Evolutionary conservation across 2,329 filamentous ascomycete genomes (phyloP).

Genomic region (Xenoacremonium recifei): DNA sequence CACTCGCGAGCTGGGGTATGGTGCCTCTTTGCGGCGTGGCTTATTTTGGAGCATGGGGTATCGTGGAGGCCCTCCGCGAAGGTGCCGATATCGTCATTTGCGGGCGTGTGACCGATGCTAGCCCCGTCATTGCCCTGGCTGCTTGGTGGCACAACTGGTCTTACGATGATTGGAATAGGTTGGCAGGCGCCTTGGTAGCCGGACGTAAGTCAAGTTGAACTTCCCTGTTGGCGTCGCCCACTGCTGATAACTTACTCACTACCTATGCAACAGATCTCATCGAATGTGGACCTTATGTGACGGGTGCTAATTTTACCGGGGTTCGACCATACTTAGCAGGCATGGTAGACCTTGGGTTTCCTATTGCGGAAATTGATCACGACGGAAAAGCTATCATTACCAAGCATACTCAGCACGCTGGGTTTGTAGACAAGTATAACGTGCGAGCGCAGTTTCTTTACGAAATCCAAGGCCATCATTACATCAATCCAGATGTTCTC

Average conservation of each 20-base stretch:
- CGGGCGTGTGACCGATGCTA: conserved; percentile 48
- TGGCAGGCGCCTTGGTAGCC: conserved; percentile 50
- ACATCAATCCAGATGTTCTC: conserved; percentile 21
- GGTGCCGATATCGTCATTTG: conserved; percentile 50
- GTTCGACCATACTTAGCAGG: conserved; percentile 25
- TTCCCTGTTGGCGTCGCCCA: too few species aligned
- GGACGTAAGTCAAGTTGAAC: conserved; percentile 29
- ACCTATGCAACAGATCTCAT: conserved; percentile 40
- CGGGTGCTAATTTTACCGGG: conserved; percentile 54
- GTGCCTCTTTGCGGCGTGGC: conserved; percentile 31
- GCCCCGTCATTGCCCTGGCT: conserved; percentile 54
- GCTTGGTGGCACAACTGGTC: conserved; percentile 56
- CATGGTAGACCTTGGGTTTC: conserved; percentile 7
- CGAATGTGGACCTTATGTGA: conserved; percentile 54
- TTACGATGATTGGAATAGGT: conserved; percentile 43
- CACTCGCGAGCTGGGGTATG: conserved; percentile 26
- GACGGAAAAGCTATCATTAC: conserved; percentile 6
- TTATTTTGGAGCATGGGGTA: conserved; percentile 51
- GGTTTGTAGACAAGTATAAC: conserved; percentile 35
- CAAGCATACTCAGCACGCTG: conserved; percentile 15
- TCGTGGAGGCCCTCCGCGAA: conserved; percentile 39
- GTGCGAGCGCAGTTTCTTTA: conserved; percentile 41
- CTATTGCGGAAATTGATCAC: conserved; percentile 4
- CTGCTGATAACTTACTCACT: too few species aligned
- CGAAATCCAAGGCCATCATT: conserved; percentile 38